phyloP scores from a whole-genome alignment of 192 early-diverging fungal species.

The Gryganskiella cystojenkinii region DNA sequence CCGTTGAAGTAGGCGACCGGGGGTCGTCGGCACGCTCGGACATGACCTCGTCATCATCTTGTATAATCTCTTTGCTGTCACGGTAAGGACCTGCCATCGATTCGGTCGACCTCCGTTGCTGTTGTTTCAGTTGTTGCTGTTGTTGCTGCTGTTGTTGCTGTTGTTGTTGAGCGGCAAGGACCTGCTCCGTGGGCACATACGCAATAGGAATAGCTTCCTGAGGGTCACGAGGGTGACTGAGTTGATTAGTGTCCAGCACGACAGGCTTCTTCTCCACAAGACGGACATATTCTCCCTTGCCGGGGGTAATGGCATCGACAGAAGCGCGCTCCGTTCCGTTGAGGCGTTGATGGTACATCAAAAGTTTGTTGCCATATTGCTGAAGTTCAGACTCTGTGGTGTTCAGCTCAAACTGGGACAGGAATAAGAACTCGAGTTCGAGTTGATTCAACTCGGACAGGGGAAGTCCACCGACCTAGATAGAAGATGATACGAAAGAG shows the following conservation, averaged over 20 bases:
- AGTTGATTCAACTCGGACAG: slow-evolving; percentile 77
- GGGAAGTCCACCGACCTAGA: slow-evolving; percentile 78
- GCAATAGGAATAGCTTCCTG: background rate
- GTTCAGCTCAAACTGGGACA: slow-evolving; percentile 76
- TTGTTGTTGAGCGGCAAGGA: background rate
- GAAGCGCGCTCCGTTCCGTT: slow-evolving; percentile 41
- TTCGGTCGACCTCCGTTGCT: slow-evolving; percentile 4
- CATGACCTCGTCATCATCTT: slow-evolving; percentile 49
- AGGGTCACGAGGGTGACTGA: background rate
- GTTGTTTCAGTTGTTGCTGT: slow-evolving; percentile 9
- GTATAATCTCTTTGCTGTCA: slow-evolving; percentile 46
- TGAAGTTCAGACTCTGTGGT: slow-evolving; percentile 71
- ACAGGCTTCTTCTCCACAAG: slow-evolving; percentile 35
- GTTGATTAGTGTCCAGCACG: slow-evolving; percentile 14
- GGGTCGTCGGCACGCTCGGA: slow-evolving; percentile 32
- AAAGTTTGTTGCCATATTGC: slow-evolving; percentile 68
- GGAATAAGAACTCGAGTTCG: slow-evolving; percentile 80
- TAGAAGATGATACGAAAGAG: background rate
- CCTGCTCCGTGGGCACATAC: background rate
- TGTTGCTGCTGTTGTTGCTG: background rate
- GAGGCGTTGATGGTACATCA: slow-evolving; percentile 56
- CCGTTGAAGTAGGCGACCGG: slow-evolving; percentile 13
- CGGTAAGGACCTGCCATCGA: slow-evolving; percentile 28
- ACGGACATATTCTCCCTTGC: slow-evolving; percentile 36
- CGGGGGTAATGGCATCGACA: slow-evolving; percentile 40